Base-by-base conservation (phyloP, 78 protist species). In the Dictyostelium purpureum region DNA sequence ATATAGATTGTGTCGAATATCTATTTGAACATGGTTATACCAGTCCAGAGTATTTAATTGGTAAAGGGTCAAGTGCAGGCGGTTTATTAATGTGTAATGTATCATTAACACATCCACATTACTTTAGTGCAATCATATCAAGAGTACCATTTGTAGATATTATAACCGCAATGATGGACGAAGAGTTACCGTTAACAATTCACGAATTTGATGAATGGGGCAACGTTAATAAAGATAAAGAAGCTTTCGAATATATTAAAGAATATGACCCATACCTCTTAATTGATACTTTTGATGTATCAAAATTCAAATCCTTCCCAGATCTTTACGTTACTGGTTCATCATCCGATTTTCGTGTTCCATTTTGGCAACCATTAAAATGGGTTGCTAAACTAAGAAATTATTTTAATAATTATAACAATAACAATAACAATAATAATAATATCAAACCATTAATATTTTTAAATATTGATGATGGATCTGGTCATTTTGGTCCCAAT, bases 201-300 rank as follows among this genome's bases (percentile, higher is more conserved):
- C 94, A 85, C 38, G 98, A 97, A 70, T 93, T 80, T 38, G 97
- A 82, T 26, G 98, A 97, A 74, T 97, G 98, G 98, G 97, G 97
- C 4, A 88, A 97, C 74, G 97, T 97, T 35, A 1, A 6, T 19
- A 79, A 31, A 4, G 31, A 47, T 10, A 6, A 16, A 14, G 5
- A 31, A 18, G 26, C 43, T 6, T 93, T 70, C 56, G 67, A 95
- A 6, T 88, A 70, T 83, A 96, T 96, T 10, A 24, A 33, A 88
- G 18, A 77, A 6, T 95, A 95, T 49, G 93, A 81, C 12, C 97
- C 97, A n/a, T 95, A 92, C 54, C 1, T 7, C 19, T 51, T 85
- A 16, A 42, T 71, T 14, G 57, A 82, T 2, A 33, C 5, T 4
- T 24, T 54, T n/a, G 54, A 69, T 57, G 9, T 31, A 2, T 9